Conservation (phyloP, 352 stramenopile species). For the Plasmopara muralis region DNA sequence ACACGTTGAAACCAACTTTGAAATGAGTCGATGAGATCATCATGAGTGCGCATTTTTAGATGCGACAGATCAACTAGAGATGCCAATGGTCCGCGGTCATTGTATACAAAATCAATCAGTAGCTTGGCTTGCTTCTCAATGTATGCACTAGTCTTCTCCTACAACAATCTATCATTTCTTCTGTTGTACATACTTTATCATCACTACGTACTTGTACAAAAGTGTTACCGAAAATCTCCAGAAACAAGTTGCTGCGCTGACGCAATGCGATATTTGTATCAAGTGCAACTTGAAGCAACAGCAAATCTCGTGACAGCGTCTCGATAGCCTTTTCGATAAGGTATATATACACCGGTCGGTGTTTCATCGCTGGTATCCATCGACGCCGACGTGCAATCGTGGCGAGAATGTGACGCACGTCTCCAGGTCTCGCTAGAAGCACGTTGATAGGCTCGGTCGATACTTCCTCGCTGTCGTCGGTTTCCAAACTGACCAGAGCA, state of each 20-base stretch:
- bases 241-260: conserved; percentile 83
- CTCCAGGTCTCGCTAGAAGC: conserved; percentile 57
- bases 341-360: conserved; percentile 79
- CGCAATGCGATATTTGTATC: conserved; percentile 87
- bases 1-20: conserved; percentile 67
- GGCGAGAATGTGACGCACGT: conserved; percentile 70
- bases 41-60: conserved; percentile 86
- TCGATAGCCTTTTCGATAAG: conserved; percentile 84
- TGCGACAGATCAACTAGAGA: conserved; percentile 76
- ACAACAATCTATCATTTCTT: conserved; percentile 3
- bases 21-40: conserved; percentile 86
- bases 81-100: conserved; percentile 50
- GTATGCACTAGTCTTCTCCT: conserved; percentile 80
- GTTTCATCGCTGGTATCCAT: conserved; percentile 19
- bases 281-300: conserved; percentile 82
- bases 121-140: conserved; percentile 65
- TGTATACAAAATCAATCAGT: conserved; percentile 69
- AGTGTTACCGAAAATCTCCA: conserved; percentile 93
- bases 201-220: conserved; percentile 57
- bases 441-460: conserved; percentile 34
- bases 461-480: conserved; percentile 4
- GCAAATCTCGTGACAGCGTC: conserved; percentile 78
- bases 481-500: not conserved
- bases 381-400: conserved; percentile 44
- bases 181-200: not conserved